These are phyloP conservation scores for Termitomyces titanicus DNA, from an alignment of 768 basidiomycete species.

Conservation along the genomic window DNA sequence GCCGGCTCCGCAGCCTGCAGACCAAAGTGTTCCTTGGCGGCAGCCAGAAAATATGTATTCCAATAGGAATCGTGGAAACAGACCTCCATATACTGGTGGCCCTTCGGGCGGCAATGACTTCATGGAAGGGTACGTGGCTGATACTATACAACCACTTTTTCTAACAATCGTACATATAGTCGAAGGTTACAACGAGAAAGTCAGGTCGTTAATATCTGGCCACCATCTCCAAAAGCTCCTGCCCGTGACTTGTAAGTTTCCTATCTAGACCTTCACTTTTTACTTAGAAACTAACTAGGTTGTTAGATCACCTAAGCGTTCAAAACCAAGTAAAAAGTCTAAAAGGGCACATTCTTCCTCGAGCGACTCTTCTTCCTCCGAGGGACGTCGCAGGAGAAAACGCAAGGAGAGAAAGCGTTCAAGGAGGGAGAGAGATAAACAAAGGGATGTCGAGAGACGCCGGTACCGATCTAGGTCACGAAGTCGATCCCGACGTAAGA, in stretches of 20 bases:
- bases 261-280: background rate
- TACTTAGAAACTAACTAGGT: background rate
- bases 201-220: conserved; percentile 68
- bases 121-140: conserved; percentile 60
- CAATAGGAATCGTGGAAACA: conserved; percentile 27
- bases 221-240: conserved; percentile 71
- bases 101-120: conserved; percentile 46
- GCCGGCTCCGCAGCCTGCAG: conserved; percentile 32
- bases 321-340: conserved; percentile 53
- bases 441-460: conserved; percentile 28
- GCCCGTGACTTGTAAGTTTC: conserved; percentile 50
- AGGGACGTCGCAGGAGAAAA: conserved; percentile 53
- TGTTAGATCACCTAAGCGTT: conserved; percentile 54
- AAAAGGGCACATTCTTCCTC: conserved; percentile 57
- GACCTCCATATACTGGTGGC: conserved; percentile 27
- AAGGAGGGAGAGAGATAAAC: conserved; percentile 45
- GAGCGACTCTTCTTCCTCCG: conserved; percentile 45
- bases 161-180: conserved; percentile 34
- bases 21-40: conserved; percentile 38
- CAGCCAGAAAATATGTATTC: conserved; percentile 59
- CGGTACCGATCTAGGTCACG: conserved; percentile 32
- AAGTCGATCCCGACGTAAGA: conserved; percentile 27
- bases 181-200: conserved; percentile 66
- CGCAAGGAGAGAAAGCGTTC: conserved; percentile 59
- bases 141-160: background rate